Evolutionary conservation across 2,329 filamentous ascomycete species (phyloP), one percentile per base, ranked within the genome.

Genomic region (Paracoccidioides lutzii): DNA sequence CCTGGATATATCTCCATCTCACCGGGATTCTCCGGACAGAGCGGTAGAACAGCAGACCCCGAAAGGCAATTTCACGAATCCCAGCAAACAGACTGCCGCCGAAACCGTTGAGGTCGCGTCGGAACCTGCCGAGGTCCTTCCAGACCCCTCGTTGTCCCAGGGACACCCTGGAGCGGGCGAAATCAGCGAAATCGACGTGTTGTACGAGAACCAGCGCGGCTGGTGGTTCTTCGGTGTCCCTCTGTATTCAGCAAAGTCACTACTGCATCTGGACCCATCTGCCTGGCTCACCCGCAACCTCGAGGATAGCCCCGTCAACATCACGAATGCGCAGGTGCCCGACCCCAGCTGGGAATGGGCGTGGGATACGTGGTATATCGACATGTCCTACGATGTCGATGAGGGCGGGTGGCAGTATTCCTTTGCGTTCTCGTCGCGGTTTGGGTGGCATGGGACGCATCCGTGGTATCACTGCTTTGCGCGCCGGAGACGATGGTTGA

Each of bases 401-500:
- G 85, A 91, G 59, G 87, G 91, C 59, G 93, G 93, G 3, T 98
- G 93, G 93, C 86, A 95, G 67, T 98, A 98, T 71, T 93, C 88
- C 14, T 90, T 96, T 67, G 85, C 87, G 61, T 98, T 97, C 67
- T 76, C 76, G 60, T 81, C 79, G 58, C 76, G 73, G 44, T 89
- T 87, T 61, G 81, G 83, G 2, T 98, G 93, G 93, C 93, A 98
- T 69, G 84, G 85, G 3, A 87, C 87, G 15, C 82, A 85, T 67
- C 85, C 82, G 32, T 97, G 91, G 90, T 95, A 89, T 71, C 91
- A 90, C 68, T 95, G 89, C 1, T 98, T 91, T 66, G 93, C 96
- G n/a, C 80, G 93, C 40, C 78, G 93, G 62, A 80, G 93, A 59
- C 82, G 88, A 28, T 98, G 93, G 93, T 82, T 91, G 55, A 79